Evolutionary conservation across 2,329 filamentous ascomycete genomes (phyloP).

Genomic region (Colletotrichum orbiculare): DNA sequence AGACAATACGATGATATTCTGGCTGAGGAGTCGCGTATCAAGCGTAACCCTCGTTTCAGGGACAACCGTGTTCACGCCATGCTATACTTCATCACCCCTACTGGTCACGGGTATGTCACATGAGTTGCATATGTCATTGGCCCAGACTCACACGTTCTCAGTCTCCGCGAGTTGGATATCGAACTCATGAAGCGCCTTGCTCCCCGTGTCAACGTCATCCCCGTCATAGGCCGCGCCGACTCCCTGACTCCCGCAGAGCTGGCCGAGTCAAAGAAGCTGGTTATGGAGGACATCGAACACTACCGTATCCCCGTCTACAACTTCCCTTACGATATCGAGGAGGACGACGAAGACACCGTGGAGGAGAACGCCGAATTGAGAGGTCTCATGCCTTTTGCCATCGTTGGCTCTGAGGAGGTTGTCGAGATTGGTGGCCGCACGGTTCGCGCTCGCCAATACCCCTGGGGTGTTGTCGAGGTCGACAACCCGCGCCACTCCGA

Average conservation of each 20-base stretch:
- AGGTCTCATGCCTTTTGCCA: slow-evolving; percentile 98
- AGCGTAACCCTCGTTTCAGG: slow-evolving; percentile 99
- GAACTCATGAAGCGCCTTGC: slow-evolving; percentile 99
- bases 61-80: slow-evolving; percentile 99
- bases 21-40: slow-evolving; percentile 99
- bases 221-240: slow-evolving; percentile 98
- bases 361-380: slow-evolving; percentile 98
- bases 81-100: slow-evolving; percentile 99
- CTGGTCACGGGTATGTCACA: slow-evolving; percentile 82
- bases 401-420: slow-evolving; percentile 96
- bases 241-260: slow-evolving; percentile 96
- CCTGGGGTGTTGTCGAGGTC: slow-evolving; percentile 98
- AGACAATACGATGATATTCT: slow-evolving; percentile 99
- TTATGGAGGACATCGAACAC: slow-evolving; percentile 99
- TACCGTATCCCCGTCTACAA: slow-evolving; percentile 99
- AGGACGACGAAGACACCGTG: slow-evolving; percentile 98
- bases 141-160: slow-evolving; percentile 47
- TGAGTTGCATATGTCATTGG: not conserved
- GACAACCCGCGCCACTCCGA: slow-evolving; percentile 99
- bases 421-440: slow-evolving; percentile 93
- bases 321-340: slow-evolving; percentile 99
- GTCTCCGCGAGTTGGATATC: slow-evolving; percentile 98
- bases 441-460: slow-evolving; percentile 95
- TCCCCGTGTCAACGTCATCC: slow-evolving; percentile 97
- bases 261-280: slow-evolving; percentile 98